Base-by-base conservation (phyloP, 345 rosid species). In the Capsella bursapastoris region DNA sequence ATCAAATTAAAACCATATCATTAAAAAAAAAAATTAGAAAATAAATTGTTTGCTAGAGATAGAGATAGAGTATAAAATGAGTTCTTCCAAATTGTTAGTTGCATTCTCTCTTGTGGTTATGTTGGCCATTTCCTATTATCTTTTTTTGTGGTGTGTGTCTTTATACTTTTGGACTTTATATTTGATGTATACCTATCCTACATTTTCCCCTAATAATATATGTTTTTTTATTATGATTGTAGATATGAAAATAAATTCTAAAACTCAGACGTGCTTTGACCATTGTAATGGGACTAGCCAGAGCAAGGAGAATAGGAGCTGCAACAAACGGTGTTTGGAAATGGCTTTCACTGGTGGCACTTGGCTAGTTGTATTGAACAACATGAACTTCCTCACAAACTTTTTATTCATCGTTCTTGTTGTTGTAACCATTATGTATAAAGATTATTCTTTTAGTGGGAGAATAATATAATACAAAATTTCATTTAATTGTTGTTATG, bases 261-360 rank as follows among this genome's bases (percentile, higher is more conserved):
- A 44, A 63, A 31, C 40, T 28, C 38, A 63, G 10, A 63, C 52
- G 38, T 44, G 67, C 18, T 44, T 63, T 44, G 52, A 44, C 18
- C 13, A 28, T 44, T 44, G 67, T 44, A 63, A 43, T 3, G 35
- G 29, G 27, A 63, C 37, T 0, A 7, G 2, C 37, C 4, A 43
- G 7, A 43, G 66, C 43, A 44, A 44, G 37, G 53, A 44, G 27
- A 63, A 15, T 44, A 27, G 15, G 52, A 32, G 44, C n/a, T 62
- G 52, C 38, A 44, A 63, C 67, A 45, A 45, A n/a, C 7, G 3
- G 52, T 63, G 67, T 63, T 44, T 63, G 25, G 67, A 63, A n/a
- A 63, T 27, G 14, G 38, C 67, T 44, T 63, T 29, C 41, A 45
- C 25, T 1, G 15, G 27, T 64, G 55, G 41, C 10, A n/a, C 3